Evolutionary conservation across 1,284 basidiomycete species (phyloP).

Genomic region (Rhodotorula sp.): DNA sequence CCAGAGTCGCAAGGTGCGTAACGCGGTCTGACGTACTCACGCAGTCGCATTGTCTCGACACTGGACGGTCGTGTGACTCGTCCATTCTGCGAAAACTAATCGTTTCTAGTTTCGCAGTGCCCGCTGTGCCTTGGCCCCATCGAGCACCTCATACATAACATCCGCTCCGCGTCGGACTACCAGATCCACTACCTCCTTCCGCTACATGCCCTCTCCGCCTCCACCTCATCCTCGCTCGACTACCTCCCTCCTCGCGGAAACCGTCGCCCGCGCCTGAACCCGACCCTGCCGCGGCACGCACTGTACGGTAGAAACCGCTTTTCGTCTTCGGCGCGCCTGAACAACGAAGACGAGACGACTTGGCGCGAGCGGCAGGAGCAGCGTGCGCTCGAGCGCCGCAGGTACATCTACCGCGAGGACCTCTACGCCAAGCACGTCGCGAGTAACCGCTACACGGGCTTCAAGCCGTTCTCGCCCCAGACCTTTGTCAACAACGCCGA

Average conservation of each 20-base stretch:
- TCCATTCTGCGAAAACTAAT: background rate
- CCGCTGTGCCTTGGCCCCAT: conserved; percentile 47
- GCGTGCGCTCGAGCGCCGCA: conserved; percentile 43
- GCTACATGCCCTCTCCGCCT: conserved; percentile 10
- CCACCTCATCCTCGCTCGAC: background rate
- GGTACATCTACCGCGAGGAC: conserved; percentile 44
- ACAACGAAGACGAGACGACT: conserved; percentile 20
- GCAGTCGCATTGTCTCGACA: no score
- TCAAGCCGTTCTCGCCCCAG: conserved; percentile 42
- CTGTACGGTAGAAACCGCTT: conserved; percentile 30
- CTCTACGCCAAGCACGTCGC: conserved; percentile 48
- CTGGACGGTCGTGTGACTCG: no score
- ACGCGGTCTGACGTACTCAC: conserved; percentile 2
- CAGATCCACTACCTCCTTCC: conserved; percentile 45
- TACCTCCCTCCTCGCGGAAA: conserved; percentile 4
- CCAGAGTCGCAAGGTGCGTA: conserved; percentile 44
- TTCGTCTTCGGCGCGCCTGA: background rate
- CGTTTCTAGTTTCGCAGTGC: conserved; percentile 42
- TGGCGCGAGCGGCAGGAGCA: conserved; percentile 38
- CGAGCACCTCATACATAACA: conserved; percentile 46
- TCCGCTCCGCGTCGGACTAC: conserved; percentile 47
- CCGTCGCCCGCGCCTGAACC: background rate
- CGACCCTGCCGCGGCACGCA: conserved; percentile 33
- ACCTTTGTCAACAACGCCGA: conserved; percentile 36
- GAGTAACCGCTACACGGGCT: conserved; percentile 47